Evolutionary conservation across 2,329 filamentous ascomycete genomes (phyloP).

Genomic region (Botrytis paeoniae): DNA sequence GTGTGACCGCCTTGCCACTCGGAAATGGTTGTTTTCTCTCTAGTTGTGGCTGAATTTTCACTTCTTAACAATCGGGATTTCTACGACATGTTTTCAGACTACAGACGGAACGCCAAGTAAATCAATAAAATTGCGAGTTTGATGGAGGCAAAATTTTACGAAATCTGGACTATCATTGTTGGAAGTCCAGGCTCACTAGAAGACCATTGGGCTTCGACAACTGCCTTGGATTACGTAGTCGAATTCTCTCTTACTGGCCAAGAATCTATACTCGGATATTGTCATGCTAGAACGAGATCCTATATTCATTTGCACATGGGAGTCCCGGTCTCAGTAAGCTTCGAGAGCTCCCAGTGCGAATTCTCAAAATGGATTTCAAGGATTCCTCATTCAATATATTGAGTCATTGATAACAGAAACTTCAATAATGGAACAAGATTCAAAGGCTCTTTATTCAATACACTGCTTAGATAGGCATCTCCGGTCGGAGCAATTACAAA

Average conservation of each 20-base stretch:
- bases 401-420: not conserved
- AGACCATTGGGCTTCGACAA: not conserved
- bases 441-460: not conserved
- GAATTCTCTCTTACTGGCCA: not conserved
- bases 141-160: not conserved
- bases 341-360: not conserved
- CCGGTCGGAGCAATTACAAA: not conserved
- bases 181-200: not conserved
- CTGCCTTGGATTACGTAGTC: not conserved
- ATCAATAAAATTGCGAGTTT: not conserved
- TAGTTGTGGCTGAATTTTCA: not conserved
- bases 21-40: not conserved
- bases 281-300: not conserved
- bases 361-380: too few relatives aligned
- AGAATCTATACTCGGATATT: accelerated
- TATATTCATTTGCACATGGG: not conserved
- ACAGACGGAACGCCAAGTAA: not conserved
- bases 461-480: accelerated
- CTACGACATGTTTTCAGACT: too few relatives aligned
- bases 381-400: not conserved
- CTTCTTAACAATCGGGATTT: not conserved
- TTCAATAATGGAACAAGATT: not conserved
- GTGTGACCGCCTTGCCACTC: not conserved
- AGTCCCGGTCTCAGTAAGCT: not conserved
- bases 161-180: not conserved